These are phyloP conservation scores for Zea luxurians DNA, from an alignment of 176 grass and related monocot species.

Conservation along the genomic window DNA sequence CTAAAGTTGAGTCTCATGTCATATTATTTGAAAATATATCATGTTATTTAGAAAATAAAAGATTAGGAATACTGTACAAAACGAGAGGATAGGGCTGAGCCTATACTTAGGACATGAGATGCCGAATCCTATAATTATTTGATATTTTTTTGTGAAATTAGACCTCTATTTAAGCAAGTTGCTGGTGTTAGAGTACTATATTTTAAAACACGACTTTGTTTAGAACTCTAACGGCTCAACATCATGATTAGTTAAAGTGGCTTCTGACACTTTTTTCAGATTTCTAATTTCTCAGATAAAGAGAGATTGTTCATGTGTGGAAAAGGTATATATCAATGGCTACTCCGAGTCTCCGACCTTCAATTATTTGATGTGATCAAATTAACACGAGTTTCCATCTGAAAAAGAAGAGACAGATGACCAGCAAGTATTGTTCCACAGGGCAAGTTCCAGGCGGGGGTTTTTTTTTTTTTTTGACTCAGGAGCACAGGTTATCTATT, in stretches of 20 bases:
- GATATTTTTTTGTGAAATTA: no score
- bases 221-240: no score
- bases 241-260: neutral
- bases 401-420: neutral
- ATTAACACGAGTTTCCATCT: neutral
- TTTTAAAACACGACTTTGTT: no score
- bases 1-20: no score
- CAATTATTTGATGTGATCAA: neutral
- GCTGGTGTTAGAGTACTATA: no score
- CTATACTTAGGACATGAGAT: no score
- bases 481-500: neutral
- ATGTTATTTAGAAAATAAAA: no score
- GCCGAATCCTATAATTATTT: no score
- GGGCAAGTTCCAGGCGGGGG: neutral
- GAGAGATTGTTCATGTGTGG: neutral
- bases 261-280: neutral
- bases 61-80: no score
- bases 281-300: neutral
- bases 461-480: slow-evolving; percentile 17
- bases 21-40: no score
- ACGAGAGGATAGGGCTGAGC: no score
- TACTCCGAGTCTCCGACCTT: neutral
- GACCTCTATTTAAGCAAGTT: no score
- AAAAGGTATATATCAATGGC: neutral
- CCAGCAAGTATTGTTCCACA: neutral